Evolutionary conservation across 352 stramenopile genomes (phyloP), one percentile per base, ranked within the genome.

Genomic region (Phytophthora podocarpi): DNA sequence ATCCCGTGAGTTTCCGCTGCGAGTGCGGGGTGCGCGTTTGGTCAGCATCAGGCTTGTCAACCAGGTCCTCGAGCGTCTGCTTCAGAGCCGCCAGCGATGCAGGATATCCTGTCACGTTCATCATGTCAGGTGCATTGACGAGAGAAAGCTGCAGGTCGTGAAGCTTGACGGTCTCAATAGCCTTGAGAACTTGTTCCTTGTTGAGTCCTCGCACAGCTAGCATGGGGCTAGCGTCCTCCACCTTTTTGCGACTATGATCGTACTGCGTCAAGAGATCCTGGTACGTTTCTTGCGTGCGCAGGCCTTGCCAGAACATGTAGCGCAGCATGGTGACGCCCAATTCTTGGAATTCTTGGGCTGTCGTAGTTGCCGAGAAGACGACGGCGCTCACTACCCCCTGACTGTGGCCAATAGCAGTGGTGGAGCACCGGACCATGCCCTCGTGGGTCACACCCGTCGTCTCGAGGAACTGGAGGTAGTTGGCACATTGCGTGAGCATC

Each of bases 281-380:
- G 28, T 72, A 72, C 51, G 80, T 72, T 37, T 90, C 82, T 37
- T 95, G 85, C 9, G 77, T 66, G 50, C 81, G 81, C 11, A 96
- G 67, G 42, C 86, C 88, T 53, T 95, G 82, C 68, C 78, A 93
- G 56, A 95, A 93, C 78, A 94, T 82, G 59, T 92, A 93, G 35
- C 82, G 78, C 37, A 94, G 55, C 23, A 85, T 59, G 11, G 59
- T 41, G 13, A 93, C 63, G 2, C 70, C 65, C 1, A 89, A 32
- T 24, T 72, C 54, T 15, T 60, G 49, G 47, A 91, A 88, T 30
- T 91, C 78, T 16, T 79, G 49, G 16, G 46, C 59, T 6, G 74
- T 87, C 36, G 72, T 82, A 26, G 82, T 76, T 31, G 69, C 69
- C 0, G 88, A 75, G 47, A 94, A 84, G 20, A 95, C 59, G 10